Base-by-base conservation (phyloP, 441 rosid species). In the Adansonia gregorii region DNA sequence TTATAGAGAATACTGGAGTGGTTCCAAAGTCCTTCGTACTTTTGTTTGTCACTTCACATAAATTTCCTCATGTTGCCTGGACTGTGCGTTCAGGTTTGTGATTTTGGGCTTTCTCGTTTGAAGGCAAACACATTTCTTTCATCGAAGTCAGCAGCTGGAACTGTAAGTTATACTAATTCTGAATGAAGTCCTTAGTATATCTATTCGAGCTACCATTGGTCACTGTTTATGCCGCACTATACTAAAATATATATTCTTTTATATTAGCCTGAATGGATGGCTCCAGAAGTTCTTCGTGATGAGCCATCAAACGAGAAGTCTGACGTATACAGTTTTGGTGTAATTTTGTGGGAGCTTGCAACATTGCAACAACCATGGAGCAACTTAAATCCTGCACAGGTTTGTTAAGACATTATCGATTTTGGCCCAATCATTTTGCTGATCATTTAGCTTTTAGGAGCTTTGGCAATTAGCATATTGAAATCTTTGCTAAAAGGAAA, bases 251-350 rank as follows among this genome's bases (percentile, higher is more conserved):
- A 19, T 78, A 19, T 77, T 80, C 27, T 70, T 56, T 84, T 80
- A 74, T 81, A 19, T 85, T 81, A 97, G 99, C 98, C 99, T 54
- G 99, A 94, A 87, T 97, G 99, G 99, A 97, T 97, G 99, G 98
- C 99, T 78, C 99, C 99, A 65, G 99, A 97, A 88, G 98, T 97
- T 73, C 93, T 97, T 14, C 89, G 98, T 48, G 98, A 92, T 66
- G 98, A 94, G 81, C 98, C 90, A 78, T 97, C 99, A 52, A 94
- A 97, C 80, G 99, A 97, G 74, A 97, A 97, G 83, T 92, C 99
- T 17, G 99, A 97, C 58, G 87, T 97, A 51, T 97, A 97, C 88
- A 97, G 99, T 83, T 97, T 94, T 80, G 99, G 98, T 66, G 89
- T 97, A 31, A 97, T 97, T 80, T 81, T 97, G 83, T 97, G 99